Conservation (phyloP, 192 early-diverging fungal species). For the Linnemannia exigua region DNA sequence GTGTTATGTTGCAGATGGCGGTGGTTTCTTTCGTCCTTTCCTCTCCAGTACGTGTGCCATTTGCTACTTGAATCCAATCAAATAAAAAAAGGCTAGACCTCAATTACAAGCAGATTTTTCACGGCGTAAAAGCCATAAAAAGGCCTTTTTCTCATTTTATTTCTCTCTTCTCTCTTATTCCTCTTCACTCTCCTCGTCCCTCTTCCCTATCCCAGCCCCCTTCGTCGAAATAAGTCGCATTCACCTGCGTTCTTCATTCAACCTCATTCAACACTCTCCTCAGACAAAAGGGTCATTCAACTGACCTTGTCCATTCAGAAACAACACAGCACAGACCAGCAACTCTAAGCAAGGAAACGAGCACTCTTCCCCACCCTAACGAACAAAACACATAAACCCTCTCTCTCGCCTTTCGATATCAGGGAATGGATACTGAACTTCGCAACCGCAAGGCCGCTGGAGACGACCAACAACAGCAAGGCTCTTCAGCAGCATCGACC, state of each 20-base stretch:
- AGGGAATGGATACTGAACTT: conserved; percentile 42
- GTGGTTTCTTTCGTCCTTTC: neutral
- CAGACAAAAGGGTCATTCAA: conserved; percentile 34
- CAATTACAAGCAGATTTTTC: neutral
- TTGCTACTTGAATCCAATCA: neutral
- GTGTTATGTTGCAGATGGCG: no score
- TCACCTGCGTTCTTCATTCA: neutral
- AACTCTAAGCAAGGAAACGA: neutral
- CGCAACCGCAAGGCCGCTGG: conserved; percentile 32
- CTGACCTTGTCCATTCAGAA: conserved; percentile 6
- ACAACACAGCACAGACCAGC: neutral
- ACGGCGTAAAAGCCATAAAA: neutral
- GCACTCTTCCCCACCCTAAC: no score
- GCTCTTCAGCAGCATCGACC: neutral
- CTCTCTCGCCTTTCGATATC: neutral
- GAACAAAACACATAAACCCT: neutral
- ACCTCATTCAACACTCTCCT: neutral
- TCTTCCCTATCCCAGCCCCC: neutral
- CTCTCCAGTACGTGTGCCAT: neutral
- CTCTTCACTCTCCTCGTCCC: neutral
- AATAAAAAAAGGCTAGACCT: neutral
- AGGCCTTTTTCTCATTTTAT: neutral
- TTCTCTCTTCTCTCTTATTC: neutral
- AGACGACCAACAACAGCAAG: conserved; percentile 8
- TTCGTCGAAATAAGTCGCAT: neutral